Conservation (phyloP, 306 rosid genomes). For the Trifolium fragiferum region DNA sequence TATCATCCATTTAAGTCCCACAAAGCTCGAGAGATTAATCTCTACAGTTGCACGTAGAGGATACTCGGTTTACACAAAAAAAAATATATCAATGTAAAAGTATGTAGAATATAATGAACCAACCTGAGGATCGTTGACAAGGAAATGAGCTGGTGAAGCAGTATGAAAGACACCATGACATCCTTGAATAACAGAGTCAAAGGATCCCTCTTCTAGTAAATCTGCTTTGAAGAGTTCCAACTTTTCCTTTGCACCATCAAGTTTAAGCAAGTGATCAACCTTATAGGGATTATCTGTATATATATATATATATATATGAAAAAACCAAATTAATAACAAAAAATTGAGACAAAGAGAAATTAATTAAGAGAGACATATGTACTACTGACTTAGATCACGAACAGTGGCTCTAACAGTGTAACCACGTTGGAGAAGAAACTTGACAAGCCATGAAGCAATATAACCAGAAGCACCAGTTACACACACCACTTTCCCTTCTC, state of each 20-base stretch:
- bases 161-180: conserved; percentile 16
- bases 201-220: background rate
- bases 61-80: too few species aligned
- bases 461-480: conserved; percentile 65
- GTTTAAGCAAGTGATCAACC: background rate
- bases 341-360: background rate
- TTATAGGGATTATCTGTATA: background rate
- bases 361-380: background rate
- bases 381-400: conserved; percentile 50
- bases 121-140: background rate
- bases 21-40: too few species aligned
- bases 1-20: too few species aligned
- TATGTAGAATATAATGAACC: background rate
- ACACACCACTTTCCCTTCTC: conserved; percentile 46
- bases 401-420: conserved; percentile 59
- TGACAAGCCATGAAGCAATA: conserved; percentile 63
- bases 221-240: background rate
- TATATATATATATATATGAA: too few species aligned
- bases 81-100: background rate
- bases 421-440: conserved; percentile 56
- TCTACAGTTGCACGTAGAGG: too few species aligned
- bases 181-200: background rate
- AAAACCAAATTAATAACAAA: background rate
- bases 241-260: conserved; percentile 21
- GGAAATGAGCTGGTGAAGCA: background rate